These are phyloP conservation scores for Fonsecaea erecta DNA, from an alignment of 2,329 filamentous ascomycete genomes.

Conservation along the genomic window DNA sequence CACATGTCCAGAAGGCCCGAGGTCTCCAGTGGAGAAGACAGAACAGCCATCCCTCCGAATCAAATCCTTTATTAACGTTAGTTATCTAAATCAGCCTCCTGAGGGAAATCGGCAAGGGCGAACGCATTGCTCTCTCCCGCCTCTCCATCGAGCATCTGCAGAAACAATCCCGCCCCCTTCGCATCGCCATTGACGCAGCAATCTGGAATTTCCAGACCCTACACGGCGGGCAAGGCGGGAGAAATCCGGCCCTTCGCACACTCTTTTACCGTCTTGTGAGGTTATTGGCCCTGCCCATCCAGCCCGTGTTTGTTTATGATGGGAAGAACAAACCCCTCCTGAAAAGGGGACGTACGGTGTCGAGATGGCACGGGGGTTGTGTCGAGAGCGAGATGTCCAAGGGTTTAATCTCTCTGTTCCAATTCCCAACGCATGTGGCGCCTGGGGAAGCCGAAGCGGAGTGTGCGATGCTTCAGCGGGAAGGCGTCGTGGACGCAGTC, in stretches of 20 bases:
- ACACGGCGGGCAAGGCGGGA: slow-evolving; percentile 76
- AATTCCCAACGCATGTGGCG: slow-evolving; percentile 80
- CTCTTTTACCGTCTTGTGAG: slow-evolving; percentile 89
- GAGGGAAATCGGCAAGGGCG: slow-evolving; percentile 81
- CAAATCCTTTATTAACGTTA: neutral
- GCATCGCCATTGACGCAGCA: slow-evolving; percentile 89
- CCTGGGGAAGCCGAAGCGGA: slow-evolving; percentile 96
- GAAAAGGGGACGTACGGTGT: slow-evolving; percentile 79
- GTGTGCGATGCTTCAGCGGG: slow-evolving; percentile 81
- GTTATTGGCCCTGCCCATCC: slow-evolving; percentile 75
- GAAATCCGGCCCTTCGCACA: slow-evolving; percentile 86
- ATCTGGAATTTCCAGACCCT: slow-evolving; percentile 98
- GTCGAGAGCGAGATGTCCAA: slow-evolving; percentile 76
- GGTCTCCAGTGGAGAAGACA: neutral
- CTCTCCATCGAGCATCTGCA: slow-evolving; percentile 79
- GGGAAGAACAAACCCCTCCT: slow-evolving; percentile 81
- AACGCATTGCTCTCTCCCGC: slow-evolving; percentile 79
- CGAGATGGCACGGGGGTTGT: slow-evolving; percentile 60
- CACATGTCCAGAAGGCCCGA: neutral
- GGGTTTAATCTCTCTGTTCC: slow-evolving; percentile 80
- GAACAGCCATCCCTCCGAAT: neutral
- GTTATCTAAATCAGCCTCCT: slow-evolving; percentile 69
- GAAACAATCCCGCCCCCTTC: slow-evolving; percentile 70
- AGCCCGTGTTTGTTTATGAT: slow-evolving; percentile 89
- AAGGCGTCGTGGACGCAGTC: slow-evolving; percentile 87